phyloP scores from a whole-genome alignment of 441 rosid genomes.

The Populus hybrid region DNA sequence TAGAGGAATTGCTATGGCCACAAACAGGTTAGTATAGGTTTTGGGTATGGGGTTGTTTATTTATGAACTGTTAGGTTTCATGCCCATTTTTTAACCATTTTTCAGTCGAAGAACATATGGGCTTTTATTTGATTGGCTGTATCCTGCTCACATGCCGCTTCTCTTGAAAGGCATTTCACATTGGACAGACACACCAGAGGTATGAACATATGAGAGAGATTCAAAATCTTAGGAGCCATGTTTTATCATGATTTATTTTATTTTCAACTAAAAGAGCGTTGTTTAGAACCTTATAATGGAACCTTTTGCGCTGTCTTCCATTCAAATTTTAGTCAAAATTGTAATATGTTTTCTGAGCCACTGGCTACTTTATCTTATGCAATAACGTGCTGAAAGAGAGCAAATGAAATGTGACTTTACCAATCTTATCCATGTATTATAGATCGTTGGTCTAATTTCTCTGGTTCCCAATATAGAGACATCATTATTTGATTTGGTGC shows the following conservation, averaged over 20 bases:
- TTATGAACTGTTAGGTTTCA: conserved; percentile 7
- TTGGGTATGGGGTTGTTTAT: background rate
- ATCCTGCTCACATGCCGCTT: conserved; percentile 96
- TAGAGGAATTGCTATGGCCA: conserved; percentile 97
- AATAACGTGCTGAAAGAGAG: background rate
- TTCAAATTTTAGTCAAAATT: background rate
- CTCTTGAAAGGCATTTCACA: conserved; percentile 86
- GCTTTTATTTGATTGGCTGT: conserved; percentile 96
- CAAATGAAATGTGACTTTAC: background rate
- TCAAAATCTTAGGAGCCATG: conserved; percentile 2
- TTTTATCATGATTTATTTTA: background rate
- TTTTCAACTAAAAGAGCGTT: background rate
- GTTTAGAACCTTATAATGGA: background rate
- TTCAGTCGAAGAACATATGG: conserved; percentile 93
- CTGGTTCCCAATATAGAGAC: conserved; percentile 5
- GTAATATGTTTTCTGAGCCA: background rate
- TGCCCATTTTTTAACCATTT: conserved; percentile 7
- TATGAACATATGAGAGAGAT: conserved; percentile 24
- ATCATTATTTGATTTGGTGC: conserved; percentile 25
- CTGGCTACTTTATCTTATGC: background rate
- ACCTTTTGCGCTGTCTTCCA: background rate
- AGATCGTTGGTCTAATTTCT: background rate
- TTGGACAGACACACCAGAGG: conserved; percentile 99
- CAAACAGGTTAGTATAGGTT: conserved; percentile 57
- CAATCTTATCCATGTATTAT: background rate